These are phyloP conservation scores for Iberis pinnata DNA, from an alignment of 345 rosid genomes.

Conservation along the genomic window DNA sequence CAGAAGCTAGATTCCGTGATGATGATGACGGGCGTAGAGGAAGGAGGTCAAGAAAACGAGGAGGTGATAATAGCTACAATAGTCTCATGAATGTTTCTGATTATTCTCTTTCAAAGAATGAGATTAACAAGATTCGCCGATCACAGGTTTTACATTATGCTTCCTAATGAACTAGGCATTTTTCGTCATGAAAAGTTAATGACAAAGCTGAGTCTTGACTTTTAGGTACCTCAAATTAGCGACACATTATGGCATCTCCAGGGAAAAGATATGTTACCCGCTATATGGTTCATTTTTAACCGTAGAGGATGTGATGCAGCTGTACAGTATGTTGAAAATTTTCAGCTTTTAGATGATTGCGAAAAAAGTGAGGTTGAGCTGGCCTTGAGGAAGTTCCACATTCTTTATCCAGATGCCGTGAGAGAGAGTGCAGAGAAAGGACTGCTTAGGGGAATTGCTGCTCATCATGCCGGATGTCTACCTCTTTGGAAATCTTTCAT, in stretches of 20 bases:
- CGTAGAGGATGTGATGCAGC: slow-evolving; percentile 96
- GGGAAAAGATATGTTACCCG: slow-evolving; percentile 79
- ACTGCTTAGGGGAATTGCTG: slow-evolving; percentile 74
- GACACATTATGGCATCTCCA: slow-evolving; percentile 73
- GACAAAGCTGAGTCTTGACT: slow-evolving; percentile 16
- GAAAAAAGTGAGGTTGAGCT: slow-evolving; percentile 83
- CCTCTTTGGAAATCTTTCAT: slow-evolving; percentile 92
- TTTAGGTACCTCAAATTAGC: slow-evolving; percentile 78
- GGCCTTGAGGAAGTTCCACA: slow-evolving; percentile 67
- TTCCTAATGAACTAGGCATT: background rate
- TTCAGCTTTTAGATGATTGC: slow-evolving; percentile 67
- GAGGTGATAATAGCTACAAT: slow-evolving; percentile 34
- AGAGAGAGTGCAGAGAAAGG: slow-evolving; percentile 83
- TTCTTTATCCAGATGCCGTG: slow-evolving; percentile 89
- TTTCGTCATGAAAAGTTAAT: background rate
- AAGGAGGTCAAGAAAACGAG: slow-evolving; percentile 54
- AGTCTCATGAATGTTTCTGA: slow-evolving; percentile 33
- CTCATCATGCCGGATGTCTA: slow-evolving; percentile 98
- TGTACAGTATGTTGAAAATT: slow-evolving; percentile 74
- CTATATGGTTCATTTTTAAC: slow-evolving; percentile 92
- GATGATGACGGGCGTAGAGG: slow-evolving; percentile 51
- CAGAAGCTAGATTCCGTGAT: slow-evolving; percentile 42
- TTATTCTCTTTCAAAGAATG: slow-evolving; percentile 72
- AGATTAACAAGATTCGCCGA: slow-evolving; percentile 68
- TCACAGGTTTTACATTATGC: slow-evolving; percentile 49